Conservation (phyloP, 176 grass and related monocot genomes). For the Phyllostachys edulis region DNA sequence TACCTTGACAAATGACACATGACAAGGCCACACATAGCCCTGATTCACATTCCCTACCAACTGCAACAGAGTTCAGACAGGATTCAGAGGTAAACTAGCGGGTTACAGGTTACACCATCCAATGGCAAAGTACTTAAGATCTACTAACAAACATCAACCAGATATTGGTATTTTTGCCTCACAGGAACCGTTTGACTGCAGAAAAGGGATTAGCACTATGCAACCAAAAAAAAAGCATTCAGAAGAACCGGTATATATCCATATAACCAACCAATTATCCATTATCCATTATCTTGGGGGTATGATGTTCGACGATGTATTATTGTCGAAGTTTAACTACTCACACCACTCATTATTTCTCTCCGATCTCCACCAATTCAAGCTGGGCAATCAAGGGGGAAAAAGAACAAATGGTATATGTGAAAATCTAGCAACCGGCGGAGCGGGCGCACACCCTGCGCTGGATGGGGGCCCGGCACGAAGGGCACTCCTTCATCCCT, state of each 20-base stretch:
- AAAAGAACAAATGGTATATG: constrained; percentile 40
- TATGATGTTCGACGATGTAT: constrained; percentile 31
- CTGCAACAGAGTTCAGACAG: neutral
- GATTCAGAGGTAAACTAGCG: neutral
- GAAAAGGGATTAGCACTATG: neutral
- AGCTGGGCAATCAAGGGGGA: constrained; percentile 39
- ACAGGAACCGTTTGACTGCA: neutral
- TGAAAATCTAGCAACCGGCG: constrained; percentile 42
- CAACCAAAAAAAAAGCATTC: constrained; percentile 25
- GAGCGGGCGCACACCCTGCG: constrained; percentile 62
- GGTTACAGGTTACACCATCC: neutral
- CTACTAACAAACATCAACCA: neutral
- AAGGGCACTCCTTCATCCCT: constrained; percentile 94
- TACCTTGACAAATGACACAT: neutral
- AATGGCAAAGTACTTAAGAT: neutral
- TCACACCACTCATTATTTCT: constrained; percentile 55
- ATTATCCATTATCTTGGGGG: constrained; percentile 29
- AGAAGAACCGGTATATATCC: constrained; percentile 3
- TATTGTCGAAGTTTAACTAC: constrained; percentile 27
- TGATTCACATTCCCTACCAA: neutral
- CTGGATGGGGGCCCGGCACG: constrained; percentile 79
- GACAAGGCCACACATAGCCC: neutral
- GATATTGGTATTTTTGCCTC: neutral
- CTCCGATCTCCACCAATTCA: constrained; percentile 50
- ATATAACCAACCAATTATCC: constrained; percentile 38